Base-by-base conservation (phyloP, 2,329 filamentous ascomycete species). In the Cladobotryum protrusum region DNA sequence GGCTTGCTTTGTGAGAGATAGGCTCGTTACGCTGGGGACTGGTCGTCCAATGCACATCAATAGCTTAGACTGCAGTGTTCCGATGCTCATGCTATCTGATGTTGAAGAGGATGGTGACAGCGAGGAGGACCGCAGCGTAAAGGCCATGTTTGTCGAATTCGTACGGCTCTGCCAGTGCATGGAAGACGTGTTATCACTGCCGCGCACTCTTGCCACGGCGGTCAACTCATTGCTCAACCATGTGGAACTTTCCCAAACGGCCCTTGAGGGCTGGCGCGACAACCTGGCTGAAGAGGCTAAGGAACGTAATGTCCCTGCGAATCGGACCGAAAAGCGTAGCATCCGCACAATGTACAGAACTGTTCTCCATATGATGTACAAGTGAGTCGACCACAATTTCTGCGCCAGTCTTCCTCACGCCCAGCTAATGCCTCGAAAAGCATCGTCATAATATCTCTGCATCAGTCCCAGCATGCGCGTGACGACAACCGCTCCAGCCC, bases 11-110 rank as follows among this genome's bases (percentile, higher is more conserved):
- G 45, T 56, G 34, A 43, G 56, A 24, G 56, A 58, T 19, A 43
- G 56, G 20, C 49, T 58, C 9, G 53, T 54, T 13, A 48, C 55
- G 8, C 50, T 58, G 4, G 56, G 56, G 4, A 58, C 56, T 4
- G 52, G 55, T 3, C 54, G 56, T 13, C 56, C 56, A 5, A 56
- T 56, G 49, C 54, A 56, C 33, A 57, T 58, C 37, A 58, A 56
- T 32, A 57, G 55, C 43, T 35, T 56, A 12, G 56, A 58, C 43
- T 58, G 56, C 39, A 57, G 41, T 11, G 50, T 54, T 14, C 52
- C 54, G 6, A 43, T 57, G 37, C 54, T 51, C 3, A 53, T 52
- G 7, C 33, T 43, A 13, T 49, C 50, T 17, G 56, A 58, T 24
- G 40, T 58, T 3, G 47, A 49, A 18, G 56, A 58, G 18, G 49